phyloP scores from a whole-genome alignment of 257 asterid species.

The Gentiana straminea region DNA sequence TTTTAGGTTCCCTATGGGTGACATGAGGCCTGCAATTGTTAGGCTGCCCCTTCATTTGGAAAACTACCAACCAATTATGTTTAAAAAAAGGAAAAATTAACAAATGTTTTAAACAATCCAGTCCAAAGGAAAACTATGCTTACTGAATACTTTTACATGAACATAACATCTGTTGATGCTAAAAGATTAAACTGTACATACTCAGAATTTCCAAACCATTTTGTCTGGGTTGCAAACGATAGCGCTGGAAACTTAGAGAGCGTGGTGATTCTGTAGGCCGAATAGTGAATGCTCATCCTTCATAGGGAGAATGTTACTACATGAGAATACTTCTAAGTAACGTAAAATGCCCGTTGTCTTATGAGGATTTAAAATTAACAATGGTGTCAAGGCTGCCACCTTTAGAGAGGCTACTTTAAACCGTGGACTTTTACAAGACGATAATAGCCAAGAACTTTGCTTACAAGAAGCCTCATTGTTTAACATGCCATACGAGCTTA shows the following conservation, averaged over 20 bases:
- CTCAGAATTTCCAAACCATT: neutral
- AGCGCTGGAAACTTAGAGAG: too few relatives aligned
- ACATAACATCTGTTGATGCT: neutral
- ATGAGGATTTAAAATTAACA: neutral
- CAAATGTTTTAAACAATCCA: too few relatives aligned
- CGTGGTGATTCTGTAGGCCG: too few relatives aligned
- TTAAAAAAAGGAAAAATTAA: too few relatives aligned
- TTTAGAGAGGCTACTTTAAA: neutral
- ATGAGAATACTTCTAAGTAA: neutral
- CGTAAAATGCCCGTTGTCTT: neutral
- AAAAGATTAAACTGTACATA: neutral
- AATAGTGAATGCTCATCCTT: neutral
- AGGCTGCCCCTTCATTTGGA: too few relatives aligned
- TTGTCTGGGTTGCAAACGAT: neutral
- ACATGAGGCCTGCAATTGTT: too few relatives aligned
- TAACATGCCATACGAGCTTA: constrained; percentile 2
- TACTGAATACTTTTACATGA: constrained; percentile 1
- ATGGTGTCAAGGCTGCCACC: neutral
- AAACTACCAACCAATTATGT: too few relatives aligned
- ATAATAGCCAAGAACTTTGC: neutral
- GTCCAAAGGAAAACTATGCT: neutral
- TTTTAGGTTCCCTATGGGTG: too few relatives aligned
- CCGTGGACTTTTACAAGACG: neutral
- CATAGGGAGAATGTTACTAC: neutral
- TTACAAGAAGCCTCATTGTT: neutral